Evolutionary conservation across 2,329 filamentous ascomycete species (phyloP), one percentile per base, ranked within the genome.

Genomic region (Claviceps fusiformis): DNA sequence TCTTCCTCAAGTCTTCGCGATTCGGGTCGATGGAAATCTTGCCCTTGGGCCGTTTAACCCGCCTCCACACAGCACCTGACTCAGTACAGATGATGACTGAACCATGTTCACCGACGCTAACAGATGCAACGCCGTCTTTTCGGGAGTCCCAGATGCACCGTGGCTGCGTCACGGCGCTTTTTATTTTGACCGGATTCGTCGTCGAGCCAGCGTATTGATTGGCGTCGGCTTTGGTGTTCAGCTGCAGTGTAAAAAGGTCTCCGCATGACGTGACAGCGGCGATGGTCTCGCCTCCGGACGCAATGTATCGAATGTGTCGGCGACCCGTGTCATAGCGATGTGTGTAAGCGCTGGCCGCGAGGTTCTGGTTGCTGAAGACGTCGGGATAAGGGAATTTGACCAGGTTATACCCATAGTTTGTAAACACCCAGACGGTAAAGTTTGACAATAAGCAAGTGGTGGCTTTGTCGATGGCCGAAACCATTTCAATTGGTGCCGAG

Each of bases 371-470:
- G 24, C 79, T 79, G 60, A 89, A 85, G 6, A 81, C 79, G 60
- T 91, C 87, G 1, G 75, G 73, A 39, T 88, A 74, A 0, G 89
- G 87, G 59, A 97, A 95, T 49, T 82, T 83, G 54, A 97, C 77
- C 59, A 89, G 88, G n/a, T 90, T 89, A 66, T 95, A 97, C 5
- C 92, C 92, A 64, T 95, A 97, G 61, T 95, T 95, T 0, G 90
- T 92, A 63, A 98, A 95, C 0, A 98, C 85, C 77, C 87, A 95
- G 10, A 97, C 89, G 24, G 90, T 89, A 61, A 87, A 84, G 62
- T 90, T 95, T 51, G 90, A 86, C 3, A 98, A 78, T 33, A 98
- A 72, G 59, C 90, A 86, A 1, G 86, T 85, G 0, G 93, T 96
- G 7, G 93, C 93, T 60, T 85, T 85, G 65, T 97, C 92, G 56